Evolutionary conservation across 2,329 filamentous ascomycete species (phyloP).

Genomic region (Dactylonectria estremocensis): DNA sequence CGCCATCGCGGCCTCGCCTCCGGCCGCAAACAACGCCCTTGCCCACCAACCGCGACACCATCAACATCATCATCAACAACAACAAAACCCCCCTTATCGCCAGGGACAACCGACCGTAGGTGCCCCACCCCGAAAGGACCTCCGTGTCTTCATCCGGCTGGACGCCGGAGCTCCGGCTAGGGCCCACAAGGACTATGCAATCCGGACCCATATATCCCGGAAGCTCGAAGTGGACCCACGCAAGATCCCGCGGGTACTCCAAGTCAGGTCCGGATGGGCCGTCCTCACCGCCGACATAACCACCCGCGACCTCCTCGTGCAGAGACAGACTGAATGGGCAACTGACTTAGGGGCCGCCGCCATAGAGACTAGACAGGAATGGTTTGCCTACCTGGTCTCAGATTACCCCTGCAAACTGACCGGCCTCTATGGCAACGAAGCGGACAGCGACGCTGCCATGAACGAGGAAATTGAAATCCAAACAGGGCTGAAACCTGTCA

Average conservation of each 20-base stretch:
- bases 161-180: too few relatives aligned
- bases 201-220: constrained; percentile 24
- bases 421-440: constrained; percentile 27
- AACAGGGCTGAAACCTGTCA: too few relatives aligned
- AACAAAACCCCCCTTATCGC: constrained; percentile 26
- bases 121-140: too few relatives aligned
- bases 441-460: too few relatives aligned
- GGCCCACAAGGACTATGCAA: too few relatives aligned
- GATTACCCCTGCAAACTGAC: constrained; percentile 27
- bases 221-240: constrained; percentile 29
- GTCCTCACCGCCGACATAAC: too few relatives aligned
- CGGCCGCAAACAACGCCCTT: constrained; percentile 10
- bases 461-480: too few relatives aligned
- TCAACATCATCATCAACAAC: constrained; percentile 12
- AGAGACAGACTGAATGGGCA: constrained; percentile 28
- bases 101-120: constrained; percentile 33
- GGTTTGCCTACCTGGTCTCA: constrained; percentile 31
- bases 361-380: constrained; percentile 33
- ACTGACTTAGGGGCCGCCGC: constrained; percentile 13
- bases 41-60: background rate
- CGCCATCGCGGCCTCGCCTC: constrained; percentile 1
- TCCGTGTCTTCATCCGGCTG: too few relatives aligned
- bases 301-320: too few relatives aligned
- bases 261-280: too few relatives aligned
- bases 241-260: constrained; percentile 22